Percentiles rank a stretch among this genome's conserved stretches.
These are phyloP conservation scores for Noccaea caerulescens DNA, from an alignment of 345 rosid genomes.

Conservation along the genomic window DNA sequence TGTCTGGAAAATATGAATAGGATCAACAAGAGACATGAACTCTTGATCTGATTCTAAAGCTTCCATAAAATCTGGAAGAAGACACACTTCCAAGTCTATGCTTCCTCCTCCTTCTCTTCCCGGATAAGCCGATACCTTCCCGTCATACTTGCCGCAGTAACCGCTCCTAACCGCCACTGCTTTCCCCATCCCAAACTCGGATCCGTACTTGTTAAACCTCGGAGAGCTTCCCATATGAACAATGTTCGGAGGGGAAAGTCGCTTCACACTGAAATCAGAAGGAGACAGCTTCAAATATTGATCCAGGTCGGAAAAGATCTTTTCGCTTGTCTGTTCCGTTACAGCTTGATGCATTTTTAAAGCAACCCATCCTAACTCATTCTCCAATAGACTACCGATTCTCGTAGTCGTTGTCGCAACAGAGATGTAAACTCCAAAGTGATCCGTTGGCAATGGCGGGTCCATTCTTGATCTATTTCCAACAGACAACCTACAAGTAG, in stretches of 20 bases:
- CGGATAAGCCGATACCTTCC: conserved; percentile 64
- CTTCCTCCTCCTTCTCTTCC: conserved; percentile 74
- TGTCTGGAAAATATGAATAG: not conserved
- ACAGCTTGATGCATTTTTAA: conserved; percentile 59
- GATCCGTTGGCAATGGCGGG: conserved; percentile 52
- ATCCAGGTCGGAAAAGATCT: conserved; percentile 39
- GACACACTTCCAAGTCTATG: conserved; percentile 70
- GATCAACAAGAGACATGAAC: conserved; percentile 48
- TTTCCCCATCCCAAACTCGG: conserved; percentile 79
- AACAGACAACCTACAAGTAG: conserved; percentile 54
- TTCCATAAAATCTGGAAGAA: conserved; percentile 56
- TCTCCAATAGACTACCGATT: conserved; percentile 51
- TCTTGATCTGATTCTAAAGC: conserved; percentile 65
- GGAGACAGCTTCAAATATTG: conserved; percentile 46
- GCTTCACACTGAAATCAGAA: not conserved
- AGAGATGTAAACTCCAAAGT: conserved; percentile 62
- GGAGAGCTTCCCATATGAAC: conserved; percentile 84
- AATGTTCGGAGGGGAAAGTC: conserved; percentile 38
- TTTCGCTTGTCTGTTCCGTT: conserved; percentile 44
- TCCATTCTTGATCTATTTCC: conserved; percentile 57
- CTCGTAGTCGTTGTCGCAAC: conserved; percentile 37
- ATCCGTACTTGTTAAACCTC: conserved; percentile 71
- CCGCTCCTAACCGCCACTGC: conserved; percentile 75
- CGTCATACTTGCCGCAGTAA: conserved; percentile 62
- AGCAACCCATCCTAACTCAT: conserved; percentile 69